Evolutionary conservation across 2,329 filamentous ascomycete genomes (phyloP), one percentile per base, ranked within the genome.

Genomic region (Monilinia aucupariae): DNA sequence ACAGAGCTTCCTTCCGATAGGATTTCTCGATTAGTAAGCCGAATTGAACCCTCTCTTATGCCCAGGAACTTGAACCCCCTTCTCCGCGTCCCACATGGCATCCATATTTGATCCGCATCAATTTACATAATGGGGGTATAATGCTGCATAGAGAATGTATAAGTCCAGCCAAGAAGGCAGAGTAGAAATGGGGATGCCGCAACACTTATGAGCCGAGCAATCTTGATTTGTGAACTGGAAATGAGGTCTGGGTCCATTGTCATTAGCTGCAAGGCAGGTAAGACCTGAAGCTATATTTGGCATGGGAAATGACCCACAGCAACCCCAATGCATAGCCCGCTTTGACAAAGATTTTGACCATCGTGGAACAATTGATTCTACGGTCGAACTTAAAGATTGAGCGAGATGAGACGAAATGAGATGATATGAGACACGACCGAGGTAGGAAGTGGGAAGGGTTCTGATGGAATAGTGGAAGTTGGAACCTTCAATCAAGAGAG

Each of bases 191-290:
- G 34, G 20, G 37, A 45, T 17, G 4, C 6, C 30, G 27, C 27
- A 56, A 56, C n/a, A n/a, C n/a, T n/a, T 32, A 4, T 45, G 27
- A 56, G 39, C 39, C 20, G 54, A 47, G 41, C 27, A 47, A 47
- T 32, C 27, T 56, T 34, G 12, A 32, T 17, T 34, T 45, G 17
- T 22, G n/a, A 45, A 25, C 20, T 47, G 20, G 54, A 58, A 58
- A 58, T 58, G 54, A 58, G 13, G n/a, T 37, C 41, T 37, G 41
- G 30, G 54, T 58, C 27, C 22, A 32, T 55, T 43, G 30, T 30
- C 37, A 4, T 43, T n/a, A 45, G 20, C 53, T 25, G 22, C 15
- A 20, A 1, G 15, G 17, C 17, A 47, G 9, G 27, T 47, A 12
- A 20, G 7, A 56, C n/a, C 10, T 25, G 32, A 30, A 47, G 41